These are phyloP conservation scores for Exophiala sp. DNA, from an alignment of 2,329 filamentous ascomycete species.

Conservation along the genomic window DNA sequence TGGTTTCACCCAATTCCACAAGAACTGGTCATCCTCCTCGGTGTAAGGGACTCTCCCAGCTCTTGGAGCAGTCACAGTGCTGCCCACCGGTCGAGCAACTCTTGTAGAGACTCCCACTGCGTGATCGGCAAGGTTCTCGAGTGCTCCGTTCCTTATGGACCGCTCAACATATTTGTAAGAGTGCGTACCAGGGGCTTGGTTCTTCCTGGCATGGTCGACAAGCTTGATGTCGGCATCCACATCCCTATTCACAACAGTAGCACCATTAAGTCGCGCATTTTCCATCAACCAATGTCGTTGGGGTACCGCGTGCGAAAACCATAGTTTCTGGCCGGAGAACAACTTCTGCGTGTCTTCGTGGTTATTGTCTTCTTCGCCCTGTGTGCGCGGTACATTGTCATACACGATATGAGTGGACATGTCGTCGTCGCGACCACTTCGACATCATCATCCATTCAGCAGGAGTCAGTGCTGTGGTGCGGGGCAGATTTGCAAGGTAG, in stretches of 20 bases:
- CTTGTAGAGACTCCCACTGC: slow-evolving; percentile 43
- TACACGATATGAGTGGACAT: slow-evolving; percentile 19
- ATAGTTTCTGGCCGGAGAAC: slow-evolving; percentile 57
- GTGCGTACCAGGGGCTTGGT: slow-evolving; percentile 49
- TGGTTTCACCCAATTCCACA: slow-evolving; percentile 44
- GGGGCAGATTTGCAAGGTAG: too few species aligned
- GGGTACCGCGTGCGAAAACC: slow-evolving; percentile 55
- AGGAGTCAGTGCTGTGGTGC: neutral
- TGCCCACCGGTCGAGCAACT: slow-evolving; percentile 44
- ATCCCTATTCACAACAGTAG: slow-evolving; percentile 51
- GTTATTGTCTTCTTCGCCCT: slow-evolving; percentile 9
- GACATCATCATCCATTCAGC: neutral
- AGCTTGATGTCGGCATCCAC: slow-evolving; percentile 57
- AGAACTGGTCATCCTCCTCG: slow-evolving; percentile 42
- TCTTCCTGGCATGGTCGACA: slow-evolving; percentile 54
- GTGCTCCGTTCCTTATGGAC: slow-evolving; percentile 47
- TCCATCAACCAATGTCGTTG: slow-evolving; percentile 43
- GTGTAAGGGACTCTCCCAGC: slow-evolving; percentile 36
- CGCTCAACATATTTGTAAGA: slow-evolving; percentile 58
- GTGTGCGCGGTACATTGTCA: slow-evolving; percentile 16
- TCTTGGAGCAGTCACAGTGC: slow-evolving; percentile 36
- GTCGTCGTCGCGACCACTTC: neutral
- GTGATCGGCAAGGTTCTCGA: slow-evolving; percentile 50
- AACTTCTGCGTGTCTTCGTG: slow-evolving; percentile 33
- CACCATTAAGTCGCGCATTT: slow-evolving; percentile 49